phyloP scores from a whole-genome alignment of 1,284 basidiomycete species.

The Apiotrichum gamsii region DNA sequence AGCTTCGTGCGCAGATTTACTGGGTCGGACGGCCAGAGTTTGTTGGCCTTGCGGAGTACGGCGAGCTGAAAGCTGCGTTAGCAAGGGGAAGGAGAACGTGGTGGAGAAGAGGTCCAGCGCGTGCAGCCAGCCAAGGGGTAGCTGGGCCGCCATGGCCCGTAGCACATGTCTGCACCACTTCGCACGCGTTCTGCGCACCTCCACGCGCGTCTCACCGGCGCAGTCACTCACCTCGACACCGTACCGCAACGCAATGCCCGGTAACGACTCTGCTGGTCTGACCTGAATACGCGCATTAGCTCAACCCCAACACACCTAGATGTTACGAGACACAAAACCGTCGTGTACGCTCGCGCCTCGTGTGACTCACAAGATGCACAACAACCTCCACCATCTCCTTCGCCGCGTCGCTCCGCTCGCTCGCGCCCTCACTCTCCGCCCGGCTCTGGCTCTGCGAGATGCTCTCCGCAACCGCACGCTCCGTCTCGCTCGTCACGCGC shows the following conservation, averaged over 20 bases:
- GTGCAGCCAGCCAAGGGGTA: no score
- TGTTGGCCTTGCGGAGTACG: slow-evolving; percentile 76
- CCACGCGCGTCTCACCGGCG: no score
- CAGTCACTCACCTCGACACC: slow-evolving; percentile 66
- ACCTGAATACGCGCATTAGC: no score
- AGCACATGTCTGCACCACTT: no score
- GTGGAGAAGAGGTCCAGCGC: no score
- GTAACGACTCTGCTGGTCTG: slow-evolving; percentile 64
- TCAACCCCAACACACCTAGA: no score
- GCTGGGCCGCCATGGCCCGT: no score
- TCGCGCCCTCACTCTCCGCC: slow-evolving; percentile 12
- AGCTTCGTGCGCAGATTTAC: slow-evolving; percentile 77
- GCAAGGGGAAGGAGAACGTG: no score
- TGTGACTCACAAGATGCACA: slow-evolving; percentile 48
- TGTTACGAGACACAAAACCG: no score
- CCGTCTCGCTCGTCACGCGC: slow-evolving; percentile 38
- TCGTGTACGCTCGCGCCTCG: no score
- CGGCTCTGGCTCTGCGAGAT: slow-evolving; percentile 10
- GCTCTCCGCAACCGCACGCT: slow-evolving; percentile 37
- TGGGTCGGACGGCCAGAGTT: slow-evolving; percentile 81
- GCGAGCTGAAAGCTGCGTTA: slow-evolving; percentile 53
- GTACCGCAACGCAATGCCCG: slow-evolving; percentile 78
- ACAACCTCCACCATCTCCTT: slow-evolving; percentile 47
- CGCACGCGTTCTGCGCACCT: no score
- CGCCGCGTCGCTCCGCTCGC: slow-evolving; percentile 30